Evolutionary conservation across 768 basidiomycete species (phyloP), one percentile per base, ranked within the genome.

Genomic region (Ramaria rubella): DNA sequence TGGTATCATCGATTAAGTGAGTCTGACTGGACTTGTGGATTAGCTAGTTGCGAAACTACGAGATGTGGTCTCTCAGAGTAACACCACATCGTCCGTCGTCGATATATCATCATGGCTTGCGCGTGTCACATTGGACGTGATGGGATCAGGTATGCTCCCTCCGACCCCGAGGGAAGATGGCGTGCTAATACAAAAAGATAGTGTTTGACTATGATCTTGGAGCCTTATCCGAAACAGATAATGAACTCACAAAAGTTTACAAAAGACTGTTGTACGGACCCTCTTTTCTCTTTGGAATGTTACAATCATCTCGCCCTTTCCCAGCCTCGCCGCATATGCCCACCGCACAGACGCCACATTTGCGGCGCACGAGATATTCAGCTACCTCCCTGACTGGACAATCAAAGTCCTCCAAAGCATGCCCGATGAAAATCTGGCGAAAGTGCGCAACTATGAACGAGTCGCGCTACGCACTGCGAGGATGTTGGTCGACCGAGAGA

Each of bases 121-220:
- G 2, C 54, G 60, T 19, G 49, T 62, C 51, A 66, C 68, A 9
- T 52, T 69, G 23, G 69, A 69, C 55, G 61, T 63, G 30, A 64
- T 69, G n/a, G n/a, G n/a, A n/a, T n/a, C n/a, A n/a, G n/a, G n/a
- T n/a, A n/a, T n/a, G n/a, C n/a, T n/a, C n/a, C 15, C 69, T 69
- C 17, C 64, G 61, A 57, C n/a, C n/a, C n/a, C n/a, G n/a, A n/a
- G n/a, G n/a, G n/a, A n/a, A n/a, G n/a, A n/a, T n/a, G n/a, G n/a
- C n/a, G n/a, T n/a, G n/a, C n/a, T n/a, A n/a, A n/a, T 58, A 69
- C 23, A 23, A 24, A 8, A 17, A 23, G 21, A 36, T 4, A 5
- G 55, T 26, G n/a, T 48, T 49, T 33, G 55, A 50, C 17, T 50
- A 56, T 26, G 19, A 26, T 6, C 50, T 56, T 21, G 31, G 29